A percentile compares a stretch with the other conserved stretches of the same genome.
Conservation (phyloP, 129 eudicot species). For the Centrapalus pauciflorus region DNA sequence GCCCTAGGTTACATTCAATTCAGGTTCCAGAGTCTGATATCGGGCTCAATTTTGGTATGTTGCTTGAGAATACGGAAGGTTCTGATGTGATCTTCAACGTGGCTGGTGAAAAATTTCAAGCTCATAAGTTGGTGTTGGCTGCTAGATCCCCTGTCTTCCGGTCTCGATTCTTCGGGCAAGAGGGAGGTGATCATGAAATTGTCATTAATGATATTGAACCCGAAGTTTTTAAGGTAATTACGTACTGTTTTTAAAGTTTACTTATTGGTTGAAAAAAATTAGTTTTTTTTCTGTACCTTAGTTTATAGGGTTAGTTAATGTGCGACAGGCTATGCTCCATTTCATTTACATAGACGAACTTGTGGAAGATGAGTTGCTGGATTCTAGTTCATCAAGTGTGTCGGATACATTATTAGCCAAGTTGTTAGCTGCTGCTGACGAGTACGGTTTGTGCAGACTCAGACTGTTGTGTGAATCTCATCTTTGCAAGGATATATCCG, state of each 20-base stretch:
- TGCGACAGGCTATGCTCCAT: constrained; percentile 76
- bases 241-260: background rate
- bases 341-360: constrained; percentile 71
- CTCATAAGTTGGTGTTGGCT: constrained; percentile 83
- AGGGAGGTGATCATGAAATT: constrained; percentile 51
- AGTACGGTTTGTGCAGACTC: constrained; percentile 72
- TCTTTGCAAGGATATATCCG: constrained; percentile 79
- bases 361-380: constrained; percentile 46
- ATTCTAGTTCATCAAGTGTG: constrained; percentile 45
- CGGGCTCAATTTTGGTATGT: constrained; percentile 66
- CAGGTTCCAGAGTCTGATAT: constrained; percentile 80
- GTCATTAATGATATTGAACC: constrained; percentile 64
- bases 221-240: constrained; percentile 61
- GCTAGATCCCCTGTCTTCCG: constrained; percentile 74
- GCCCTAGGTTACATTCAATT: constrained; percentile 63
- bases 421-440: constrained; percentile 82
- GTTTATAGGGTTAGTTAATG: constrained; percentile 5
- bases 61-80: constrained; percentile 74
- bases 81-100: constrained; percentile 70
- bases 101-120: constrained; percentile 66
- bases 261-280: background rate
- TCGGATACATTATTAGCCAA: constrained; percentile 56
- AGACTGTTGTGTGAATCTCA: constrained; percentile 70
- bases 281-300: background rate
- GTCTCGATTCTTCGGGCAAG: constrained; percentile 35